Conservation (phyloP, 192 early-diverging fungal genomes). For the Umbelopsis vinacea region DNA sequence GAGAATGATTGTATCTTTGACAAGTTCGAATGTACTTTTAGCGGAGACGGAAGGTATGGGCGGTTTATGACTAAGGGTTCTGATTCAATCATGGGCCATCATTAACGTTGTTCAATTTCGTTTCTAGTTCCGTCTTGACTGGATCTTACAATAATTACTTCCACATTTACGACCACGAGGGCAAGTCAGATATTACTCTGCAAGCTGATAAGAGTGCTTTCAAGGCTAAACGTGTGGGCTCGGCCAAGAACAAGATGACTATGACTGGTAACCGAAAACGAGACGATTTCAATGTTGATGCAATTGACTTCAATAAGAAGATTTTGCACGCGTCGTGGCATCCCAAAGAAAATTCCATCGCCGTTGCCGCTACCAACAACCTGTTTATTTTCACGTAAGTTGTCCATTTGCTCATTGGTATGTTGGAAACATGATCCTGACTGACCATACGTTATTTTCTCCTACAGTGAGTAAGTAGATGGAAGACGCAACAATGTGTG, state of each 20-base stretch:
- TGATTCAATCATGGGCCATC: background rate
- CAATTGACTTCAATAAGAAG: constrained; percentile 87
- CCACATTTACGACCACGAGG: constrained; percentile 87
- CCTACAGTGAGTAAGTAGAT: constrained; percentile 13
- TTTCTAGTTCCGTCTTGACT: constrained; percentile 76
- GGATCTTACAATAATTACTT: constrained; percentile 99
- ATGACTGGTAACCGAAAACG: constrained; percentile 43
- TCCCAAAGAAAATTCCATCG: constrained; percentile 88
- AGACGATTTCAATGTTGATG: constrained; percentile 72
- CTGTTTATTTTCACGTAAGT: constrained; percentile 78
- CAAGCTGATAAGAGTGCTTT: constrained; percentile 99
- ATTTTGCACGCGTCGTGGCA: constrained; percentile 95
- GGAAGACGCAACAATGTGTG: background rate
- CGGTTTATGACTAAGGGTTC: background rate
- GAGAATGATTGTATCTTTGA: constrained; percentile 99
- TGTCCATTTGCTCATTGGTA: background rate
- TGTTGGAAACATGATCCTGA: background rate
- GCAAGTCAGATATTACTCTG: constrained; percentile 77
- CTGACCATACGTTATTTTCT: background rate
- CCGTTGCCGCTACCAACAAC: constrained; percentile 93
- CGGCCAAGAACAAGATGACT: constrained; percentile 76
- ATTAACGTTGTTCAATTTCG: background rate
- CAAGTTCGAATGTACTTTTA: constrained; percentile 98
- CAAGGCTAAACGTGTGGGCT: constrained; percentile 81
- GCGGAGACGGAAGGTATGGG: constrained; percentile 89